Evolutionary conservation across 2,329 filamentous ascomycete species (phyloP).

Genomic region (Fusarium heterosporum): DNA sequence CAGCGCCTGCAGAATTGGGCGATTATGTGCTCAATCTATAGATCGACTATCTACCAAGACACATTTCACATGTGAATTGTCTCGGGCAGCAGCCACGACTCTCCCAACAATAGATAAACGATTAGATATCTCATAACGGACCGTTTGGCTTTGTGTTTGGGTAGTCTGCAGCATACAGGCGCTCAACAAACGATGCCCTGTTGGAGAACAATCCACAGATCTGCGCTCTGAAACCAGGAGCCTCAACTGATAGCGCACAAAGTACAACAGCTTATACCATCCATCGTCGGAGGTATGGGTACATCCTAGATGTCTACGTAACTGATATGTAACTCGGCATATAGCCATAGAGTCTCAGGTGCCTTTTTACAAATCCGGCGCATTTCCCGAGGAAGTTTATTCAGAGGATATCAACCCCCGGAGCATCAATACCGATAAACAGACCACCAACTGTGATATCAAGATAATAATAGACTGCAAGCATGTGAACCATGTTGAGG

Average conservation of each 20-base stretch:
- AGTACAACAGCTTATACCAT: background rate
- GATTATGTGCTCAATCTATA: background rate
- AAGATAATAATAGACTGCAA: background rate
- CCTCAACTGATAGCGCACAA: slow-evolving; percentile 25
- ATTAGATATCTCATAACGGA: background rate
- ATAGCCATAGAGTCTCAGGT: background rate
- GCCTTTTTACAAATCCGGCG: slow-evolving; percentile 24
- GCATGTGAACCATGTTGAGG: slow-evolving; percentile 40
- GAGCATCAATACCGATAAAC: slow-evolving; percentile 28
- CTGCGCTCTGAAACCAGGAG: slow-evolving; percentile 18
- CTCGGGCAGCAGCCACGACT: slow-evolving; percentile 2
- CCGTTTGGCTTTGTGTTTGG: background rate
- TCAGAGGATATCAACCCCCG: slow-evolving; percentile 33
- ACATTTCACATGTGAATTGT: slow-evolving; percentile 28
- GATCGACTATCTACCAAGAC: background rate
- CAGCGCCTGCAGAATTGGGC: slow-evolving; percentile 8
- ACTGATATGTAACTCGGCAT: background rate
- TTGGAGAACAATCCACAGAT: background rate
- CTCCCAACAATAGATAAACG: slow-evolving; percentile 29
- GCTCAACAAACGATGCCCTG: slow-evolving; percentile 12
- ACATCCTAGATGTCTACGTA: background rate
- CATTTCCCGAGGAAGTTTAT: slow-evolving; percentile 30
- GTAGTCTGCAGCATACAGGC: slow-evolving; percentile 3
- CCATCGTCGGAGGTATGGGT: background rate
- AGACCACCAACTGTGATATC: slow-evolving; percentile 6